Conservation (phyloP, 2,329 filamentous ascomycete genomes). For the Venturia oleaginea region DNA sequence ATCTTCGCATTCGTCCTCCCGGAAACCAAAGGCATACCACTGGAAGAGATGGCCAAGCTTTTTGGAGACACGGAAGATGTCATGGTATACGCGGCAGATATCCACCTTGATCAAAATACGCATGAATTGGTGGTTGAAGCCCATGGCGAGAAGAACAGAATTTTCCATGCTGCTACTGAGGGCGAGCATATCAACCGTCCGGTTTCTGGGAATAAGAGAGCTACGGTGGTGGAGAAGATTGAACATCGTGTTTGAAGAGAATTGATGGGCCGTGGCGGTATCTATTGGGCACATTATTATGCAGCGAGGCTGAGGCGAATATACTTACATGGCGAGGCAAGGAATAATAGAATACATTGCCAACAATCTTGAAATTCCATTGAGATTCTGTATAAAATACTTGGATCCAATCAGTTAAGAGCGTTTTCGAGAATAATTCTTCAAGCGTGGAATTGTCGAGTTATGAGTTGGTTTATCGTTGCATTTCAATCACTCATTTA, state of each 20-base stretch:
- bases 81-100: conserved; percentile 17
- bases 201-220: neutral
- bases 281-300: neutral
- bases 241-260: neutral
- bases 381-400: too few relatives aligned
- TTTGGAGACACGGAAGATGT: conserved; percentile 22
- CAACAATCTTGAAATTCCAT: too few relatives aligned
- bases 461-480: too few relatives aligned
- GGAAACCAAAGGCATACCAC: conserved; percentile 25
- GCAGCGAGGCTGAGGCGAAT: too few relatives aligned
- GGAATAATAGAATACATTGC: too few relatives aligned
- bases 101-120: conserved; percentile 20
- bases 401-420: too few relatives aligned
- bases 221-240: neutral
- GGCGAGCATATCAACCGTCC: neutral
- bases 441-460: too few relatives aligned
- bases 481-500: too few relatives aligned
- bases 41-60: conserved; percentile 25
- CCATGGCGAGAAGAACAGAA: conserved; percentile 12
- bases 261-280: neutral
- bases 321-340: too few relatives aligned
- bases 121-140: conserved; percentile 19
- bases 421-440: too few relatives aligned
- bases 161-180: conserved; percentile 18
- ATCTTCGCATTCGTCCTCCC: conserved; percentile 21